Evolutionary conservation across 1,284 basidiomycete species (phyloP).

Genomic region (Volvariella volvacea): DNA sequence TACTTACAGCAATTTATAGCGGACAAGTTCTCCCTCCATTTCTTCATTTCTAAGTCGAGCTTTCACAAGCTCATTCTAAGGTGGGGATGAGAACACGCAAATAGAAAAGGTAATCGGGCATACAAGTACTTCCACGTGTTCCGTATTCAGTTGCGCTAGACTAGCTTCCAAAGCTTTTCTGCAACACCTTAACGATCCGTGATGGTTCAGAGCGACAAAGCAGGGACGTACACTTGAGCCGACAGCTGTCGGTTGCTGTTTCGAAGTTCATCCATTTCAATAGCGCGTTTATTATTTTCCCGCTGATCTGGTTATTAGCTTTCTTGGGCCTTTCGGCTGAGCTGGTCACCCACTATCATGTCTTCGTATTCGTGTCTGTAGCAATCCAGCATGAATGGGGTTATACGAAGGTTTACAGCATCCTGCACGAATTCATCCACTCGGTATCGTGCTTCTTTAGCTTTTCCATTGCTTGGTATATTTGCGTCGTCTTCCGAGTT

Average conservation of each 20-base stretch:
- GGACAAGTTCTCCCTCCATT: slow-evolving; percentile 83
- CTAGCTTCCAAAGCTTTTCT: slow-evolving; percentile 77
- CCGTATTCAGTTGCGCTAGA: slow-evolving; percentile 72
- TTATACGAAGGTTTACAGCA: slow-evolving; percentile 77
- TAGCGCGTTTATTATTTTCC: slow-evolving; percentile 66
- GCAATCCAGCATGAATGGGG: slow-evolving; percentile 86
- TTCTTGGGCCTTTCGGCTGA: slow-evolving; percentile 18
- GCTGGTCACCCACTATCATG: slow-evolving; percentile 27
- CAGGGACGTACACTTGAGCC: slow-evolving; percentile 63
- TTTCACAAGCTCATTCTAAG: slow-evolving; percentile 84
- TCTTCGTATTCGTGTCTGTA: slow-evolving; percentile 88
- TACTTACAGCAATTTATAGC: slow-evolving; percentile 83
- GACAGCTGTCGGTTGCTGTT: slow-evolving; percentile 74
- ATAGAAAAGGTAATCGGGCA: slow-evolving; percentile 16
- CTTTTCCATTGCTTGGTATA: slow-evolving; percentile 24
- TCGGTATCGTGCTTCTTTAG: slow-evolving; percentile 39
- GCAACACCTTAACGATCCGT: slow-evolving; percentile 5
- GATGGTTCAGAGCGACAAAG: slow-evolving; percentile 1
- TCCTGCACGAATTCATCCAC: slow-evolving; percentile 83
- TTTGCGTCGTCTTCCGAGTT: slow-evolving; percentile 6
- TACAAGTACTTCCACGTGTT: slow-evolving; percentile 74
- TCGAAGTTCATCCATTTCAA: slow-evolving; percentile 76
- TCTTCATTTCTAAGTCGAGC: slow-evolving; percentile 84
- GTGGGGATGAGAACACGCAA: slow-evolving; percentile 7
- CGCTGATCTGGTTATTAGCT: slow-evolving; percentile 36